Evolutionary conservation across 83 land plant genomes (phyloP).

Genomic region (Picea engelmannii): DNA sequence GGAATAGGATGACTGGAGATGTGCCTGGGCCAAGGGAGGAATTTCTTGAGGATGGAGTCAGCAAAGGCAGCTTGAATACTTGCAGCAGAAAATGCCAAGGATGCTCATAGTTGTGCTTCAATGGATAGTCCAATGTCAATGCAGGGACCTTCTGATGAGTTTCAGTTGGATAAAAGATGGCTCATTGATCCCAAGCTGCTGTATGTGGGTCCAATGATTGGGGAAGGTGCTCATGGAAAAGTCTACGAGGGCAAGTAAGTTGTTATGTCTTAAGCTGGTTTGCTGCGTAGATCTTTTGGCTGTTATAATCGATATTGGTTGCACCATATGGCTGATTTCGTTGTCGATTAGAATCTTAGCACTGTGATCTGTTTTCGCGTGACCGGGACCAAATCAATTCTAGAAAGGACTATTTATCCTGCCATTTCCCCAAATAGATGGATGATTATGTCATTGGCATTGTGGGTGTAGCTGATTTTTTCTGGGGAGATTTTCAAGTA

Average conservation of each 20-base stretch:
- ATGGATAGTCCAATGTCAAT: conserved; percentile 15
- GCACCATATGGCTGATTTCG: background rate
- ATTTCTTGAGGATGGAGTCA: no score
- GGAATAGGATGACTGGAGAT: no score
- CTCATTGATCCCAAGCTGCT: conserved; percentile 77
- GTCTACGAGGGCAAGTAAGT: conserved; percentile 93
- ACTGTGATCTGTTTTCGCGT: background rate
- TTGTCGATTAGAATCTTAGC: background rate
- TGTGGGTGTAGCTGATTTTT: background rate
- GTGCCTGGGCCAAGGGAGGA: no score
- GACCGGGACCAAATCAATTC: background rate
- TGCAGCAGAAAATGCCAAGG: no score
- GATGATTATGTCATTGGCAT: background rate
- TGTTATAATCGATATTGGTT: background rate
- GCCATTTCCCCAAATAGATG: background rate
- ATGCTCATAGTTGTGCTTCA: background rate
- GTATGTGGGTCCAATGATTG: conserved; percentile 79
- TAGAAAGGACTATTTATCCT: background rate
- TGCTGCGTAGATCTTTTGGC: background rate
- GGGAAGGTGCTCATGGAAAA: conserved; percentile 89
- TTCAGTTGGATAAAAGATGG: conserved; percentile 64
- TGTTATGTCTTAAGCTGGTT: background rate
- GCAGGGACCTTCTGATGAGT: conserved; percentile 32
- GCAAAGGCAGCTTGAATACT: no score
- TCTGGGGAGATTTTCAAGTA: background rate